Percentiles rank a stretch among this genome's conserved stretches.
Evolutionary conservation across 2,329 filamentous ascomycete genomes (phyloP).

Genomic region (Xylaria sp.): DNA sequence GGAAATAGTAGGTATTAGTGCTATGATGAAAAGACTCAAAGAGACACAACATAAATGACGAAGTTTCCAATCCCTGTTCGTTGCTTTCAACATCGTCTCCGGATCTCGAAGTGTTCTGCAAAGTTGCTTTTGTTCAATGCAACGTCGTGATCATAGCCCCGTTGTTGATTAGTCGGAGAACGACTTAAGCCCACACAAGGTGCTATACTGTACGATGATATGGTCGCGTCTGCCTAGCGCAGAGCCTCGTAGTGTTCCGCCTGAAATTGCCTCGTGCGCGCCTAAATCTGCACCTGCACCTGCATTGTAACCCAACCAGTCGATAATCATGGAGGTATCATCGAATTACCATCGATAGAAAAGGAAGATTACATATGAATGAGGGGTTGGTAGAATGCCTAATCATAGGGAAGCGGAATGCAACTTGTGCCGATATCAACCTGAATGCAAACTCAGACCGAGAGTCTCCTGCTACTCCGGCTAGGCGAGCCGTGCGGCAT

Average conservation of each 20-base stretch:
- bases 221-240: conserved; percentile 32
- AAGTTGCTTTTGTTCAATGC: conserved; percentile 13
- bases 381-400: conserved; percentile 16
- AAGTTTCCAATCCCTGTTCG: conserved; percentile 10
- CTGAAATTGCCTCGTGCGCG: conserved; percentile 34
- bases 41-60: conserved; percentile 1
- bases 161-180: conserved; percentile 9
- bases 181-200: background rate
- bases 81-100: background rate
- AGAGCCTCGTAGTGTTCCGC: conserved; percentile 25
- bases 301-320: conserved; percentile 23
- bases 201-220: conserved; percentile 13
- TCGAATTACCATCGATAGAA: conserved; percentile 4
- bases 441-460: conserved; percentile 26
- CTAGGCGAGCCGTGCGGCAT: background rate
- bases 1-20: background rate
- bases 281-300: conserved; percentile 15
- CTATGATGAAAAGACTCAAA: conserved; percentile 7
- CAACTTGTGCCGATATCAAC: background rate
- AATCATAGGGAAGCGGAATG: conserved; percentile 7
- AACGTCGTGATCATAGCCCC: conserved; percentile 10
- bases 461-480: conserved; percentile 11
- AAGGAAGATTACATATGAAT: background rate
- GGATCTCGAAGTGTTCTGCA: conserved; percentile 10
- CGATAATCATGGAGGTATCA: conserved; percentile 11